phyloP scores from a whole-genome alignment of 1,284 basidiomycete genomes.

The Phlebopus sp. region DNA sequence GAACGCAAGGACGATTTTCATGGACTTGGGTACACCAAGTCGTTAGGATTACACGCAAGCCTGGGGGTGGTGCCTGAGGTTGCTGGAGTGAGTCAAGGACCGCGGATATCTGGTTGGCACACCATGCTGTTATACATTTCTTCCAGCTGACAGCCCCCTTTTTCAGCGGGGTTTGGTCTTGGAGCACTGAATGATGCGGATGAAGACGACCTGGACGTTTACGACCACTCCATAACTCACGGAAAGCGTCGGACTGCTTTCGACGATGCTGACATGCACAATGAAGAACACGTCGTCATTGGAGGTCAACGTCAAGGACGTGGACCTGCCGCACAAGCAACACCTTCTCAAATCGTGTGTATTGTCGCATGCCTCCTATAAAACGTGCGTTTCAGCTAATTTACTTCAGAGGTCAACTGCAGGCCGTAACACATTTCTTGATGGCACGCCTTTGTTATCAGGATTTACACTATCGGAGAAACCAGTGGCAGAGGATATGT shows the following conservation, averaged over 20 bases:
- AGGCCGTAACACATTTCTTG: conserved; percentile 52
- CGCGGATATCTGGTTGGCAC: conserved; percentile 54
- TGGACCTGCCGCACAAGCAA: conserved; percentile 5
- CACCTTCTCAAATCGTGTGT: conserved; percentile 17
- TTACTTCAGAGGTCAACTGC: conserved; percentile 36
- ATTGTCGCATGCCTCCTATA: not conserved
- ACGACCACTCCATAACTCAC: conserved; percentile 47
- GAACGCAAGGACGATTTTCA: conserved; percentile 71
- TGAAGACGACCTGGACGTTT: conserved; percentile 87
- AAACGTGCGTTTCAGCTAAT: conserved; percentile 24
- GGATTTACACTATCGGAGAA: conserved; percentile 76
- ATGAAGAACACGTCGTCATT: conserved; percentile 54
- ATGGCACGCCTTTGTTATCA: conserved; percentile 70
- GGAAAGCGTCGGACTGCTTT: conserved; percentile 65
- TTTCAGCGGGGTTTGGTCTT: conserved; percentile 75
- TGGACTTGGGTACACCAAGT: conserved; percentile 78
- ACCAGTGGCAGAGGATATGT: conserved; percentile 69
- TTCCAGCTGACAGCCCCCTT: conserved; percentile 1
- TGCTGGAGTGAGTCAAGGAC: conserved; percentile 38
- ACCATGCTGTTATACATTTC: not conserved
- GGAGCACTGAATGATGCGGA: conserved; percentile 86
- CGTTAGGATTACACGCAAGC: conserved; percentile 61
- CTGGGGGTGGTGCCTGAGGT: conserved; percentile 34
- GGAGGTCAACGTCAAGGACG: conserved; percentile 22
- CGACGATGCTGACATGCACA: conserved; percentile 59